These are phyloP conservation scores for Protea cynaroides DNA, from an alignment of 164 flowering plant genomes.

Conservation along the genomic window DNA sequence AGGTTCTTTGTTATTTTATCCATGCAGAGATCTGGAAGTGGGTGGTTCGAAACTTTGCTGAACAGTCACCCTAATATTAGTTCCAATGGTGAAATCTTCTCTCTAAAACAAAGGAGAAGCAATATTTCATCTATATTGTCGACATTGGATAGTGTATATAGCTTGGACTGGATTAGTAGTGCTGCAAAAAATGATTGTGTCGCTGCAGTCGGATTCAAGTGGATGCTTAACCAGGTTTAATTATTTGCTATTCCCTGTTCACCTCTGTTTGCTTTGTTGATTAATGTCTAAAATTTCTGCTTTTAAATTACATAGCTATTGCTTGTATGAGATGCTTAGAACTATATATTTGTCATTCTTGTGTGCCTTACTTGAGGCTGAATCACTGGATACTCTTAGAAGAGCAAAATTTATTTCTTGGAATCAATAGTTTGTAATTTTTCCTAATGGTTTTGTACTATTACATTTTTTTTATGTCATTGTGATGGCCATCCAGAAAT, in stretches of 20 bases:
- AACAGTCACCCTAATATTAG: slow-evolving; percentile 83
- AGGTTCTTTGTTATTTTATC: slow-evolving; percentile 64
- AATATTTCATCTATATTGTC: slow-evolving; percentile 49
- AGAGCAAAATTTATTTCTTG: too few species aligned
- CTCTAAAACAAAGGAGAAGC: slow-evolving; percentile 42
- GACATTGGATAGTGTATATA: slow-evolving; percentile 69
- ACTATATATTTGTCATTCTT: too few species aligned
- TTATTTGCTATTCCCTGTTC: not conserved
- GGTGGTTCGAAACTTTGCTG: slow-evolving; percentile 86
- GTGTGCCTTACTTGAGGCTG: too few species aligned
- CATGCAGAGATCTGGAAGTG: slow-evolving; percentile 92
- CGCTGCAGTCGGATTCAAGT: slow-evolving; percentile 86
- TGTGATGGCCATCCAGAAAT: too few species aligned
- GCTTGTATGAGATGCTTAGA: too few species aligned
- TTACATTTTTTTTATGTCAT: too few species aligned
- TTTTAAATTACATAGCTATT: not conserved
- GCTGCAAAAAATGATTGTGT: slow-evolving; percentile 84
- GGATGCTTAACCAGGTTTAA: slow-evolving; percentile 92
- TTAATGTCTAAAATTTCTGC: not conserved
- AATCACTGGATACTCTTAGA: too few species aligned
- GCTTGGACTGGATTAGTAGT: slow-evolving; percentile 71
- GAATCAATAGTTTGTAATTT: too few species aligned
- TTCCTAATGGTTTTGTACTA: too few species aligned
- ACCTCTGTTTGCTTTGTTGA: not conserved
- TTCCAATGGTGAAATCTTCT: slow-evolving; percentile 85